phyloP scores from a whole-genome alignment of 352 stramenopile genomes.

The Pythium dissimile region DNA sequence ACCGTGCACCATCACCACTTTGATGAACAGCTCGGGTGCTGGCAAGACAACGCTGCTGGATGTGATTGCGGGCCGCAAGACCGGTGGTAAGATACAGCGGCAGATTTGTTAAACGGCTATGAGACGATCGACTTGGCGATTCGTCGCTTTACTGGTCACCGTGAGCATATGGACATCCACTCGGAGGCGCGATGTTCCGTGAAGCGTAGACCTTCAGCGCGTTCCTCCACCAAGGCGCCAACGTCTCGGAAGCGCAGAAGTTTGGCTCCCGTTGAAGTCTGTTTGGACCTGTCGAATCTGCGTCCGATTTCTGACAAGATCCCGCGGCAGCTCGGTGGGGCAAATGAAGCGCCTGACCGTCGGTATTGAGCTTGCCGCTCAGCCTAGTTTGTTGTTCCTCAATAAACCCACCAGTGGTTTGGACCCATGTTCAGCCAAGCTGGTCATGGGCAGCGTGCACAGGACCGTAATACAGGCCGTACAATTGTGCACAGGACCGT shows the following conservation, averaged over 20 bases:
- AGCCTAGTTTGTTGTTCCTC: constrained; percentile 73
- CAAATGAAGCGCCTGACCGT: constrained; percentile 51
- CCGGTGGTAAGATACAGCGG: constrained; percentile 84
- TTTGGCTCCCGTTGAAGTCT: constrained; percentile 35
- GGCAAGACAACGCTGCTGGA: constrained; percentile 95
- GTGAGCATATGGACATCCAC: constrained; percentile 85
- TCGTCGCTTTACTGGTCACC: constrained; percentile 36
- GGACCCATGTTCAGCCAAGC: constrained; percentile 69
- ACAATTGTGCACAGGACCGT: constrained; percentile 48
- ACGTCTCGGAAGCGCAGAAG: constrained; percentile 25
- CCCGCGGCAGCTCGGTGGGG: constrained; percentile 28
- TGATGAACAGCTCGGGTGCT: constrained; percentile 70
- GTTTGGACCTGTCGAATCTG: constrained; percentile 30
- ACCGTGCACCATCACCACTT: constrained; percentile 47
- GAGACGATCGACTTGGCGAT: constrained; percentile 57
- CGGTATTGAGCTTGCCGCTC: constrained; percentile 63
- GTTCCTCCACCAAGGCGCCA: constrained; percentile 60
- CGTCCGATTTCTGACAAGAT: constrained; percentile 29
- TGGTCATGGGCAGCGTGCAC: constrained; percentile 75
- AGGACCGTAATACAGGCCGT: constrained; percentile 45
- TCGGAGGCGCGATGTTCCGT: constrained; percentile 85
- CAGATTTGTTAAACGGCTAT: constrained; percentile 86
- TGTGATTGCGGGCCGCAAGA: constrained; percentile 92
- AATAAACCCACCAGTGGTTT: constrained; percentile 76
- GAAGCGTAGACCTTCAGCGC: constrained; percentile 92